Base-by-base conservation (phyloP, 2,329 filamentous ascomycete genomes). In the Nectriaceae sp. region DNA sequence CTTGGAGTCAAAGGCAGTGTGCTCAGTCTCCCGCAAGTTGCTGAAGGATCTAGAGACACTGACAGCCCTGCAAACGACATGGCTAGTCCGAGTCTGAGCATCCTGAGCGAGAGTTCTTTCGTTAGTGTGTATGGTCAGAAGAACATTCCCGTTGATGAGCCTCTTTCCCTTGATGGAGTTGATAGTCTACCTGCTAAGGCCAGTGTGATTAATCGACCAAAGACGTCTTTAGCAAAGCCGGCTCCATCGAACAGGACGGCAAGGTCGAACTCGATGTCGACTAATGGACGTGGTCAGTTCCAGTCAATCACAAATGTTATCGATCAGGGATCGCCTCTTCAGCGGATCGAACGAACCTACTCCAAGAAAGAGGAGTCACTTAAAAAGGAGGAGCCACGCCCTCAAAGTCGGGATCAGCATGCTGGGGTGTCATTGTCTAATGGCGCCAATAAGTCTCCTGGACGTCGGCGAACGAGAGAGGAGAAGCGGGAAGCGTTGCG, bases 81-180 rank as follows among this genome's bases (percentile, higher is more conserved):
- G 49, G 72, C 71, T 21, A 88, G 83, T 55, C 84, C 84, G 3
- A 79, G 76, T 26, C 67, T 87, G 42, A 87, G 84, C 54, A 73
- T 87, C 11, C 66, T 88, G 52, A 87, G 84, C 55, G 83, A 87
- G 64, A 87, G 83, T 62, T 87, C 84, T 0, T 87, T 88, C 57
- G 57, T 79, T 19, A 87, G 84, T 56, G 72, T 88, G 0, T 88
- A 88, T 46, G 84, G 83, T 3, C 66, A 72, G 20, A 76, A 75
- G 52, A 58, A 52, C 11, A 56, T 57, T 4, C 48, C 49, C 16
- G 51, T 65, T 3, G 67, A 70, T 18, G 66, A 70, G 29, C 59
- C 64, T 1, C 53, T 64, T 5, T 54, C 59, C 10, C 56, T 66
- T 35, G 63, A 70, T 44, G 65, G 66, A 3, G 44, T 53, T 3